Evolutionary conservation across 2,329 filamentous ascomycete genomes (phyloP), one percentile per base, ranked within the genome.

Genomic region (Aspergillus sp.): DNA sequence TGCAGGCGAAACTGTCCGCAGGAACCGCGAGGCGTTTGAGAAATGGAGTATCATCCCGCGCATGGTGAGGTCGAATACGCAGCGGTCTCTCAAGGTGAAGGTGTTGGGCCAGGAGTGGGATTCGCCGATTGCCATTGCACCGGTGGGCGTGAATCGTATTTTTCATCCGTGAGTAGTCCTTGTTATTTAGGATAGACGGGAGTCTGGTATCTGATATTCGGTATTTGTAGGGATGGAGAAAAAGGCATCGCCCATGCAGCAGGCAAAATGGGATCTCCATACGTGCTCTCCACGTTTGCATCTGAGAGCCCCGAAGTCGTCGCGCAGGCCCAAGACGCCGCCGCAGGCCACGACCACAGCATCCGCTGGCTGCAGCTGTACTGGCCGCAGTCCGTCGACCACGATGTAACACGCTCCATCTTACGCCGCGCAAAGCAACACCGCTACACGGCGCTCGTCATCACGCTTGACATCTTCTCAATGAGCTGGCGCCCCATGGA

Each of bases 291-390:
- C 43, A 86, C 83, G 1, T 83, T 84, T 1, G 74, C 81, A 0
- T 73, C 76, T 0, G 71, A 75, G 6, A 77, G 75, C 1, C 82
- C 88, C 39, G 83, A 88, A 58, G 75, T 88, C 45, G 76, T 87
- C 0, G 82, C 81, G 0, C 56, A 65, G 6, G 78, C 77, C 0
- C 79, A 75, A 41, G 76, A 74, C 0, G 63, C 73, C 2, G 77
- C 77, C 0, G 66, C 73, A 11, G 19, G 19, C 19, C 19, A 19
- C 19, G 19, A 19, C 19, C 19, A 19, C 19, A 19, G 19, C 19
- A 19, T 19, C 19, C 69, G 82, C 3, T 90, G 83, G 83, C 89
- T 76, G 60, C 86, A 90, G 60, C 75, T 89, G 0, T 89, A 89
- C 66, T 88, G 84, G 82, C 84, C 85, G 0, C 64, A 36, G 2